These are phyloP conservation scores for Neocallimastix lanati DNA, from an alignment of 192 early-diverging fungal species.

Conservation along the genomic window DNA sequence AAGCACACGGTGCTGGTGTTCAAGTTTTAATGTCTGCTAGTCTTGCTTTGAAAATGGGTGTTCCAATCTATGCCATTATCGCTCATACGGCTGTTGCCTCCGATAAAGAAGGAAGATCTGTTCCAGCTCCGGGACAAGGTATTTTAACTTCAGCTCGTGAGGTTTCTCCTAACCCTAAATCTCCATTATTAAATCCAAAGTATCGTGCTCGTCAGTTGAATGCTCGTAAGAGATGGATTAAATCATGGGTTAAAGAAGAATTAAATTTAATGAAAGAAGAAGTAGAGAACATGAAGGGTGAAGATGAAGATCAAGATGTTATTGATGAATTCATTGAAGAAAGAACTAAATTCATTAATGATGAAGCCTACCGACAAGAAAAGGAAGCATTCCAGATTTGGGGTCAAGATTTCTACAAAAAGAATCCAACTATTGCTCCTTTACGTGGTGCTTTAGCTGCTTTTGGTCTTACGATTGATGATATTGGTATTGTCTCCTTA, in stretches of 20 bases:
- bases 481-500: conserved; percentile 87
- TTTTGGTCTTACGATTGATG: conserved; percentile 77
- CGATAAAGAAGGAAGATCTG: conserved; percentile 83
- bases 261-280: conserved; percentile 49
- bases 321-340: conserved; percentile 20
- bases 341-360: conserved; percentile 14
- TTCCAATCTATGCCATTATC: conserved; percentile 79
- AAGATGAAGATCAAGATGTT: conserved; percentile 8
- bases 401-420: conserved; percentile 65
- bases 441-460: conserved; percentile 70
- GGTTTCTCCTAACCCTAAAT: conserved; percentile 15
- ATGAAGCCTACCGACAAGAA: conserved; percentile 47
- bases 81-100: conserved; percentile 73
- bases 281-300: conserved; percentile 36
- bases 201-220: conserved; percentile 65
- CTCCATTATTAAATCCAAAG: conserved; percentile 54
- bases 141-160: conserved; percentile 80
- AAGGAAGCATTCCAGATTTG: conserved; percentile 50
- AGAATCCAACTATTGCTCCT: conserved; percentile 56
- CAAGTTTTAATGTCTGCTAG: conserved; percentile 77
- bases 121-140: conserved; percentile 89
- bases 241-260: conserved; percentile 57
- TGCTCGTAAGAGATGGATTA: conserved; percentile 51
- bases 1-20: conserved; percentile 73
- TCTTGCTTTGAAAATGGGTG: conserved; percentile 77